phyloP scores from a whole-genome alignment of 257 asterid species.

The Solanum commersonii region DNA sequence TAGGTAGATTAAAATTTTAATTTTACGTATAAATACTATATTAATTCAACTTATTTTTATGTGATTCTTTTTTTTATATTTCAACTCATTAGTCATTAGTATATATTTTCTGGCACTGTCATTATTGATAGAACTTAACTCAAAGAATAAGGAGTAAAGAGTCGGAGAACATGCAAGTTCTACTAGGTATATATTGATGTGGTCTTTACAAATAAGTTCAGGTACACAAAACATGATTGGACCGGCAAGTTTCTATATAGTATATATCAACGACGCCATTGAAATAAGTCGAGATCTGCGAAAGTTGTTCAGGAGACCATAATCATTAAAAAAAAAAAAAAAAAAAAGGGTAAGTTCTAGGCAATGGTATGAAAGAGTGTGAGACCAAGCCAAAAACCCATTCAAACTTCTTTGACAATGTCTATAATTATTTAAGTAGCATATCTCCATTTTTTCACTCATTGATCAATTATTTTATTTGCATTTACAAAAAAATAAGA shows the following conservation, averaged over 20 bases:
- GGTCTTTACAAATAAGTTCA: too few relatives aligned
- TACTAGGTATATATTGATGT: too few relatives aligned
- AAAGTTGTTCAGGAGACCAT: not conserved
- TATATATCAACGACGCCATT: fast-evolving
- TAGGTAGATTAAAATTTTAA: not conserved
- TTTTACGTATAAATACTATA: not conserved
- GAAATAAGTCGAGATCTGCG: too few relatives aligned
- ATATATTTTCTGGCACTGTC: not conserved
- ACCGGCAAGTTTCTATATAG: too few relatives aligned
- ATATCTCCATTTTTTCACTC: not conserved
- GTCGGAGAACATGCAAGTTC: too few relatives aligned
- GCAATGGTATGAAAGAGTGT: not conserved
- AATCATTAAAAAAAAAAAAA: not conserved
- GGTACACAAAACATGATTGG: too few relatives aligned
- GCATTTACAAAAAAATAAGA: not conserved
- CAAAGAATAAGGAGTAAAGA: not conserved
- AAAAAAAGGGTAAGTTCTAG: not conserved
- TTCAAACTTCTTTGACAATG: not conserved
- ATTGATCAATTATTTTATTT: constrained; percentile 1
- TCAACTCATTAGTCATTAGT: not conserved
- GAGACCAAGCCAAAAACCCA: not conserved
- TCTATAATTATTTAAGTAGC: not conserved
- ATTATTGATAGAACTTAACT: not conserved
- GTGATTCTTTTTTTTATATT: not conserved
- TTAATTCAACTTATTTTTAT: not conserved